Evolutionary conservation across 2,329 filamentous ascomycete genomes (phyloP).

Genomic region (Pseudofabraea citricarpa): DNA sequence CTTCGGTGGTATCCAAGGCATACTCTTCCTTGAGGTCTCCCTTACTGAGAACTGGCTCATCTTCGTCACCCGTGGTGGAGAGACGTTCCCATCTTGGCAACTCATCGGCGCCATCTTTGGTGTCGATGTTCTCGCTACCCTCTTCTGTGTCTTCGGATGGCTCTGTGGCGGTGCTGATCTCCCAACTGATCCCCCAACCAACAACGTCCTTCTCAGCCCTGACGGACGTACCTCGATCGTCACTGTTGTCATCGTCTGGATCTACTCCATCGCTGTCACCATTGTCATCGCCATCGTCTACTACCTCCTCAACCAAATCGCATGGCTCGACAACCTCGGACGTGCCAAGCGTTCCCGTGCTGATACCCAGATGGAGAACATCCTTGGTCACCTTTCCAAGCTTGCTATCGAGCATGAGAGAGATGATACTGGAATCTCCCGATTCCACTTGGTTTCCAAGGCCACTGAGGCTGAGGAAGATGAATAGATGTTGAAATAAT

Average conservation of each 20-base stretch:
- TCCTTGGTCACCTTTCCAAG: constrained; percentile 60
- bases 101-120: constrained; percentile 65
- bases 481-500: constrained; percentile 19
- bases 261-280: constrained; percentile 61
- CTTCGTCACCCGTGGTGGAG: constrained; percentile 69
- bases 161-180: constrained; percentile 47
- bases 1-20: constrained; percentile 69
- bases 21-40: constrained; percentile 69
- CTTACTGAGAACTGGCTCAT: constrained; percentile 76
- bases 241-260: constrained; percentile 61
- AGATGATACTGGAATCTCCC: constrained; percentile 36
- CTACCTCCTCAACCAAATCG: constrained; percentile 54
- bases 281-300: constrained; percentile 64
- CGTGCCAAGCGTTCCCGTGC: constrained; percentile 56
- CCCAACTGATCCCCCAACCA: constrained; percentile 28
- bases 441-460: constrained; percentile 22
- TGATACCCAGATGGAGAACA: constrained; percentile 63
- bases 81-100: constrained; percentile 72
- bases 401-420: constrained; percentile 54
- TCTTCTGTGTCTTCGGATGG: constrained; percentile 75
- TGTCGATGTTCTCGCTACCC: constrained; percentile 66
- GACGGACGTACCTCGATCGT: constrained; percentile 45
- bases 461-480: constrained; percentile 27
- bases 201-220: constrained; percentile 29
- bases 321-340: constrained; percentile 56